phyloP scores from a whole-genome alignment of 441 rosid genomes.

The Mallotus japonicus region DNA sequence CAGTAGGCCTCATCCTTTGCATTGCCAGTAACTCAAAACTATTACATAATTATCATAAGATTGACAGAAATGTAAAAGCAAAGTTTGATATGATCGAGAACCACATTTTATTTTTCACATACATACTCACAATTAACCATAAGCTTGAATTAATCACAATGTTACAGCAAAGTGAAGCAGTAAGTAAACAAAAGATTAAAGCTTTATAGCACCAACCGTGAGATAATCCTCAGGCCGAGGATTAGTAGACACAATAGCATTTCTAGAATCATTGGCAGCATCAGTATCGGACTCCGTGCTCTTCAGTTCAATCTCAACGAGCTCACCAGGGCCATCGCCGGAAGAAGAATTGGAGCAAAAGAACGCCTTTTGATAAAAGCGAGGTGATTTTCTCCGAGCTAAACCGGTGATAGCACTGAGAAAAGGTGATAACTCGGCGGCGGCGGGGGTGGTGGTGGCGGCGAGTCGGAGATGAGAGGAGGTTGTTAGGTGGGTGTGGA shows the following conservation, averaged over 20 bases:
- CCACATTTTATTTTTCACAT: background rate
- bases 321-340: slow-evolving; percentile 23
- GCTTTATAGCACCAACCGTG: slow-evolving; percentile 49
- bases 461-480: slow-evolving; percentile 37
- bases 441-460: slow-evolving; percentile 20
- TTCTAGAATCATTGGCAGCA: slow-evolving; percentile 45
- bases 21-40: background rate
- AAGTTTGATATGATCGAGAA: background rate
- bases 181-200: slow-evolving; percentile 12
- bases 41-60: background rate
- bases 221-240: slow-evolving; percentile 89
- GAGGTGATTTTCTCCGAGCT: slow-evolving; percentile 33
- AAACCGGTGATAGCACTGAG: slow-evolving; percentile 48
- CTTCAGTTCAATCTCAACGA: slow-evolving; percentile 47
- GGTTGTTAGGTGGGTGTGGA: slow-evolving; percentile 38
- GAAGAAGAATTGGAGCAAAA: slow-evolving; percentile 66
- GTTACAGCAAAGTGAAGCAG: no score
- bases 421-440: slow-evolving; percentile 32
- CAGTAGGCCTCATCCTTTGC: background rate
- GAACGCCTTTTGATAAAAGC: slow-evolving; percentile 46
- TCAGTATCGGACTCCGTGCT: slow-evolving; percentile 51
- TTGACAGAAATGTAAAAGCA: background rate
- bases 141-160: background rate
- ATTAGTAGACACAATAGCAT: slow-evolving; percentile 69
- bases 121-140: background rate